Base-by-base conservation (phyloP, 345 rosid species). In the Lenwebbia sp. region DNA sequence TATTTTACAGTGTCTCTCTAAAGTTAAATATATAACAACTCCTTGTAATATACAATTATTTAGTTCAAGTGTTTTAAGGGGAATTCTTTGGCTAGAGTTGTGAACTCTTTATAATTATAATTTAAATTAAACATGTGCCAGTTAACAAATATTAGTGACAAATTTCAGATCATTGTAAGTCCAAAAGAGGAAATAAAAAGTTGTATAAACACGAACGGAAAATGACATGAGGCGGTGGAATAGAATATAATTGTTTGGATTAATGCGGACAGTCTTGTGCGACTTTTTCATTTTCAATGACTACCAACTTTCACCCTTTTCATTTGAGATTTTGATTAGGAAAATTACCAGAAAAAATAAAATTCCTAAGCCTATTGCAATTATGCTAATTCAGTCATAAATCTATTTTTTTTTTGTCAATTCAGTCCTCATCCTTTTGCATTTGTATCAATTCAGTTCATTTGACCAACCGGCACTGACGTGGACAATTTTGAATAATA, bases 71-170 rank as follows among this genome's bases (percentile, higher is more conserved):
- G 41, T 65, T 65, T 7, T 65, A 9, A 70, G 5, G 23, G 6
- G 89, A 92, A 89, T 83, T 93, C 44, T 70, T 70, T 70, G 13
- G 44, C 33, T 70, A 70, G 47, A 33, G 78, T 40, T 65, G 25
- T 37, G 25, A 9, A 70, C 78, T 33, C 3, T 33, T 70, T 70
- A 70, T 33, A 33, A 17, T 33, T 33, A 33, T 33, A 19, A 70
- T 70, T 33, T 70, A 70, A 33, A 70, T 70, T 70, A 33, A 33
- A 70, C 44, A 33, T 17, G 19, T 17, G 41, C 44, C 17, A 33
- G 25, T 65, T 65, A 65, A 1, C 44, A 33, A 17, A 65, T 3
- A 65, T 65, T 33, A 4, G 17, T 0, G 44, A 62, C 40, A 28
- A 52, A 52, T 14, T 52, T 52, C 54, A 52, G 4, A 62, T 62